Base-by-base conservation (phyloP, 352 stramenopile genomes). In the Phytophthora palmivora region DNA sequence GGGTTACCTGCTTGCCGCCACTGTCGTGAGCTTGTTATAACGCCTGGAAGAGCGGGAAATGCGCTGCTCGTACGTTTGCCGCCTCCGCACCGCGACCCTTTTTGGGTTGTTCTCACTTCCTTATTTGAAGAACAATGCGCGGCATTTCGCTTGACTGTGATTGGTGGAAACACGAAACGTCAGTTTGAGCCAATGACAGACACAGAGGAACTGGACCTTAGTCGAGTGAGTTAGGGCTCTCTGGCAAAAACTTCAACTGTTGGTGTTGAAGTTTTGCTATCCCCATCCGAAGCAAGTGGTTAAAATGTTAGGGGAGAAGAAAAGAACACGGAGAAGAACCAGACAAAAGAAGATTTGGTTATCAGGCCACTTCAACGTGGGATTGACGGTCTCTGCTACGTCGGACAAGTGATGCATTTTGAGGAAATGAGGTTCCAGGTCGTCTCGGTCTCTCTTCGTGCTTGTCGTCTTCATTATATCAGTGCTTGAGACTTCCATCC, bases 41-140 rank as follows among this genome's bases (percentile, higher is more conserved):
- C n/a, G 15, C 32, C 38, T 34, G 57, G 19, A 30, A 22, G n/a
- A 45, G 48, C 37, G 14, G 51, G 58, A 34, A 49, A 51, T 32
- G 36, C 55, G 36, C 37, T 28, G n/a, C 19, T 32, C 6, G 41
- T 48, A 44, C 34, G 48, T 50, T 37, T 74, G 54, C 38, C 49
- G 18, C 49, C 49, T 48, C 38, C 43, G 33, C 56, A 42, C 52
- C 33, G 36, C 24, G 39, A 54, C 43, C 37, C 44, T 30, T 60
- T 74, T 70, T 74, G 56, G 39, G 57, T 72, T 75, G 67, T 71
- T 67, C 53, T 68, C 52, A 6, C 53, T 41, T 38, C 14, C 28
- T 33, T 48, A 34, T 69, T 69, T 64, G 64, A 64, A 71, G 62
- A 63, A 72, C 49, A 71, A 62, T 12, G 42, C 18, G 44, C 30